Percentiles rank a stretch among this genome's conserved stretches.
phyloP scores from a whole-genome alignment of 495 filamentous ascomycete genomes.

The Penicillium argentinense region DNA sequence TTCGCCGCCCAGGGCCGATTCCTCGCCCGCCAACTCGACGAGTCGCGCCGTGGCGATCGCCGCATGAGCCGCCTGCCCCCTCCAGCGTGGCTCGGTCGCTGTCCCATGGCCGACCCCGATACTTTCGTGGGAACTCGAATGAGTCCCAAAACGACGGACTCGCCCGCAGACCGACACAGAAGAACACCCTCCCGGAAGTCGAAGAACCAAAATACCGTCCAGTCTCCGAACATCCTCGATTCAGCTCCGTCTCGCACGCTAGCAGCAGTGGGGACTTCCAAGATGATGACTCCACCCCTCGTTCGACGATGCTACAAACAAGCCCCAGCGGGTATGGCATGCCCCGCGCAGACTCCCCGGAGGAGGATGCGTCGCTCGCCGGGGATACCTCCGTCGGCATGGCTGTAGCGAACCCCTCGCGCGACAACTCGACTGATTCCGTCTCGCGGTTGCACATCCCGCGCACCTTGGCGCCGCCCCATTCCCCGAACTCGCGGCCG shows the following conservation, averaged over 20 bases:
- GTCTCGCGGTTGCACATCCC: conserved; percentile 45
- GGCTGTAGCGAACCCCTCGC: conserved; percentile 26
- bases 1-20: conserved; percentile 86
- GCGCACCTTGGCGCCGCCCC: conserved; percentile 54
- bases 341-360: conserved; percentile 50
- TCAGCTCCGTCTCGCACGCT: conserved; percentile 60
- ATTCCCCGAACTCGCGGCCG: conserved; percentile 55
- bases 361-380: conserved; percentile 30
- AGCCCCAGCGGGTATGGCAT: conserved; percentile 41
- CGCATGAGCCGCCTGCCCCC: conserved; percentile 85
- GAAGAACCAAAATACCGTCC: conserved; percentile 65
- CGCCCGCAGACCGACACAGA: conserved; percentile 40
- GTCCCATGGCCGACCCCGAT: conserved; percentile 67
- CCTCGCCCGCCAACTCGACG: conserved; percentile 82
- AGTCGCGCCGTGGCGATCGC: conserved; percentile 62
- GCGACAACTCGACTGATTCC: conserved; percentile 46
- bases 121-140: conserved; percentile 60
- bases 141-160: conserved; percentile 30
- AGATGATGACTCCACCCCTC: conserved; percentile 35
- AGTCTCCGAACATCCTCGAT: conserved; percentile 69
- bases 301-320: conserved; percentile 20
- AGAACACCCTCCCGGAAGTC: conserved; percentile 51
- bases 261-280: conserved; percentile 44
- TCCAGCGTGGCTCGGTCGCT: conserved; percentile 76
- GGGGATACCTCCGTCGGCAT: conserved; percentile 22